These are phyloP conservation scores for Ceratobasidium sp. DNA, from an alignment of 1,284 basidiomycete species.

Conservation along the genomic window DNA sequence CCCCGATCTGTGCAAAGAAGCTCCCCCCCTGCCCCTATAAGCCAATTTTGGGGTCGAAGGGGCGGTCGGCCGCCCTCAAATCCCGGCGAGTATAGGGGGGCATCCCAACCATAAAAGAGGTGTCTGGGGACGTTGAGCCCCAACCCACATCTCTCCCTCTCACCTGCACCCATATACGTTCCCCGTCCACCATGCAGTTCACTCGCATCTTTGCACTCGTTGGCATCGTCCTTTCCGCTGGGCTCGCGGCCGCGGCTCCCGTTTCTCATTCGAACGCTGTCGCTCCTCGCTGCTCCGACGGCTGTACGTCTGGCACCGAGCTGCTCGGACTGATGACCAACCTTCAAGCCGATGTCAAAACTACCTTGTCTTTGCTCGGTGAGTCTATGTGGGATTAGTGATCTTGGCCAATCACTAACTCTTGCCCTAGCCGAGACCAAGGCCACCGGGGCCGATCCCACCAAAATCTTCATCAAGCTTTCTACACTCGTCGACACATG, in stretches of 20 bases:
- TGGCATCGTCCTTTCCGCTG: constrained; percentile 21
- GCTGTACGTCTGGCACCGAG: constrained; percentile 17
- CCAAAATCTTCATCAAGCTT: constrained; percentile 17
- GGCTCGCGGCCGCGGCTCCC: neutral
- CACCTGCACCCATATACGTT: neutral
- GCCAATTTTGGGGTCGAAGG: neutral
- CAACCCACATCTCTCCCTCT: neutral
- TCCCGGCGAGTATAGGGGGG: neutral
- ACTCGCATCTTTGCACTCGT: constrained; percentile 27
- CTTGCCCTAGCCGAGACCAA: constrained; percentile 14
- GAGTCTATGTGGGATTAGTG: neutral
- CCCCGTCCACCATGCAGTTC: constrained; percentile 20
- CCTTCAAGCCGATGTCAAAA: constrained; percentile 14
- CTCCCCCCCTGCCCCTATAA: constrained; percentile 1
- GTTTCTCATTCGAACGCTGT: constrained; percentile 10
- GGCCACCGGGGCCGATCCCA: constrained; percentile 11
- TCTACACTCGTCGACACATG: constrained; percentile 12
- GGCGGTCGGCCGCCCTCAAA: neutral
- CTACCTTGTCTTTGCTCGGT: constrained; percentile 25
- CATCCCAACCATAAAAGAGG: neutral
- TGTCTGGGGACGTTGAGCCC: neutral
- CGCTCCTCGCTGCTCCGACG: constrained; percentile 11
- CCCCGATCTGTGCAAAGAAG: neutral
- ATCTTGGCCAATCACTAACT: neutral
- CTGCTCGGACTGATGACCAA: neutral